Base-by-base conservation (phyloP, 306 rosid species). In the Amphicarpaea edgeworthii region DNA sequence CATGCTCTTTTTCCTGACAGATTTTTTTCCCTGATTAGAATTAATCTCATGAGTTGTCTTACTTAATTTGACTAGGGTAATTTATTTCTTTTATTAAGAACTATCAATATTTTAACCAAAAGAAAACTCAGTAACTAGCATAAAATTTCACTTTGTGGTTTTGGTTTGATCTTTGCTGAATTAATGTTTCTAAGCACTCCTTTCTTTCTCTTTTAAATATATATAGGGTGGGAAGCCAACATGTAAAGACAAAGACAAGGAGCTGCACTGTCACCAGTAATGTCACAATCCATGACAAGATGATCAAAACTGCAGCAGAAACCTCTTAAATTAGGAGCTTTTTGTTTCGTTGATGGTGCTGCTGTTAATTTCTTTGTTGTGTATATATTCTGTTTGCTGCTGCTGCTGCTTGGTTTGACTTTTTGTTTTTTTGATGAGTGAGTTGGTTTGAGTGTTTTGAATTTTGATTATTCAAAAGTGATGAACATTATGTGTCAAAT, bases 181-280 rank as follows among this genome's bases (percentile, higher is more conserved):
- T 32, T 58, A 68, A n/a, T n/a, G n/a, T 28, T 14, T 12, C 14
- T 40, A 78, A 58, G 41, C 38, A 45, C 4, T 46, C 0, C 4
- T 6, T 0, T 3, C 37, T 6, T 0, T 2, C 14, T 17, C 14
- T 32, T 46, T 16, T 0, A 10, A 69, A 34, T 11, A 11, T 26
- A 42, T 66, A 63, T 73, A 88, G 92, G 92, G 0, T 88, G 96
- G 96, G 90, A 83, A 41, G 96, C 86, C 64, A 90, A 88, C 77
- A 1, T 75, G 83, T 89, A 73, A 42, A 85, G 90, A 77, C 88
- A 73, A 59, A 76, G 76, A 55, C 78, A 71, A 7, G 81, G 70
- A 50, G 80, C 54, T 58, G 43, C 57, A 43, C 3, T 20, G 30
- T 50, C 80, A 37, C 86, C 90, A 0, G 37, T 23, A 2, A 43